phyloP scores from a whole-genome alignment of 306 rosid species.

The Lagenaria siceraria region DNA sequence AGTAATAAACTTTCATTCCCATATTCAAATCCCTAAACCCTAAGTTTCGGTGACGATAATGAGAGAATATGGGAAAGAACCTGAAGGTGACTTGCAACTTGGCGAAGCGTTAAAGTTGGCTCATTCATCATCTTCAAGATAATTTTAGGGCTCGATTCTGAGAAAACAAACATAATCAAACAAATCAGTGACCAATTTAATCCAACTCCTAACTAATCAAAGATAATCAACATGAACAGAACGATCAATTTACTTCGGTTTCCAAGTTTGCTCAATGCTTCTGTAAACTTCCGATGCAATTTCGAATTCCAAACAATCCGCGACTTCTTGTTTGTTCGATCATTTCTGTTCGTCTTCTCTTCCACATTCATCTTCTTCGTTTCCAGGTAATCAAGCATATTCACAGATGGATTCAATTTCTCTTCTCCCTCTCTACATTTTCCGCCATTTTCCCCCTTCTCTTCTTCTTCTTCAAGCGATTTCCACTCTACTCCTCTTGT shows the following conservation, averaged over 20 bases:
- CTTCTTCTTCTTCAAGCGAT: not conserved
- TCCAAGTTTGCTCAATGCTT: conserved; percentile 8
- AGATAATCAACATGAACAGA: not conserved
- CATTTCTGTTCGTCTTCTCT: not conserved
- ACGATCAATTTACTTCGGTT: not conserved
- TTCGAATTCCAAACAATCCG: conserved; percentile 5
- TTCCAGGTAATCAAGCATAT: not conserved
- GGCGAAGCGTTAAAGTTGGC: conserved; percentile 8
- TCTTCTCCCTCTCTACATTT: not conserved
- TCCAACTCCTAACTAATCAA: not conserved
- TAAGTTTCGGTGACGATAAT: not conserved
- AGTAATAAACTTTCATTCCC: not conserved
- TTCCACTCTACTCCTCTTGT: not conserved
- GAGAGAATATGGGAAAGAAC: not conserved
- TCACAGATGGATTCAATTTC: not conserved
- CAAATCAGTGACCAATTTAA: not conserved
- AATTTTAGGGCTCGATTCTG: conserved; percentile 5
- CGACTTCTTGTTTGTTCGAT: not conserved
- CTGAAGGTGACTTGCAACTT: conserved; percentile 1
- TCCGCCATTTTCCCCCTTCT: not conserved
- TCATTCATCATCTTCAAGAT: conserved; percentile 9
- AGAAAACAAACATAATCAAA: not conserved
- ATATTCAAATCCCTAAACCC: not conserved
- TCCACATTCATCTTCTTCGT: not conserved
- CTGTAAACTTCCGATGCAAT: conserved; percentile 4